Conservation (phyloP, 331 rosid genomes). For the Spiraea crenata region DNA sequence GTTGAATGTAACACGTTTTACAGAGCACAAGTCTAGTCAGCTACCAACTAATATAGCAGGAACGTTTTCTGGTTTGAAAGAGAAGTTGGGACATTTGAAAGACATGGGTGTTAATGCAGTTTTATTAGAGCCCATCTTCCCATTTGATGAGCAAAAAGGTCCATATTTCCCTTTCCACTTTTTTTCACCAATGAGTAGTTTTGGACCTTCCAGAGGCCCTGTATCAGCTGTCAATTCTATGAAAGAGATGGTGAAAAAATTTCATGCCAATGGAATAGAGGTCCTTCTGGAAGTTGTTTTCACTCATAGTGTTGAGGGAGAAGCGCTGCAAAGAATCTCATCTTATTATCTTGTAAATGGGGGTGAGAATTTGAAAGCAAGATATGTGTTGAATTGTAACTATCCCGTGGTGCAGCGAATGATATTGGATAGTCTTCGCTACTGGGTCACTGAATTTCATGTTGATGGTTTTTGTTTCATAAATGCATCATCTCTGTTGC, state of each 20-base stretch:
- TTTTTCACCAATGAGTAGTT: constrained; percentile 60
- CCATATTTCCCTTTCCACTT: constrained; percentile 83
- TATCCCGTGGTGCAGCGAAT: constrained; percentile 71
- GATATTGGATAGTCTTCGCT: constrained; percentile 72
- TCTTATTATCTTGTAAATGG: constrained; percentile 51
- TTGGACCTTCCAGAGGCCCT: constrained; percentile 65
- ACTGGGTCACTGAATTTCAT: constrained; percentile 90
- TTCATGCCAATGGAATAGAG: constrained; percentile 85
- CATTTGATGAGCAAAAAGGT: constrained; percentile 67
- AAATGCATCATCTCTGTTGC: constrained; percentile 68
- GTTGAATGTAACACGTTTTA: constrained; percentile 64
- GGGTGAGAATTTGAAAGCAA: constrained; percentile 32
- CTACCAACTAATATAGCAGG: constrained; percentile 63
- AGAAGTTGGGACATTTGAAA: constrained; percentile 71
- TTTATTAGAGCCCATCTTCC: constrained; percentile 76
- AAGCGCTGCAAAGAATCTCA: constrained; percentile 65
- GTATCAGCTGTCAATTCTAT: constrained; percentile 56
- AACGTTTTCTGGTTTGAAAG: constrained; percentile 70
- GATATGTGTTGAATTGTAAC: constrained; percentile 64
- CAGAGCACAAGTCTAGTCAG: constrained; percentile 63
- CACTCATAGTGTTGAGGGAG: constrained; percentile 58
- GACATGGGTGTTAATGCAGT: constrained; percentile 77
- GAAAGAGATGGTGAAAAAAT: constrained; percentile 78
- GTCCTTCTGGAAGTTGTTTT: constrained; percentile 88
- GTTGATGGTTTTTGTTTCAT: constrained; percentile 89